phyloP scores from a whole-genome alignment of 2,329 filamentous ascomycete species.

The Alternaria infectoria region DNA sequence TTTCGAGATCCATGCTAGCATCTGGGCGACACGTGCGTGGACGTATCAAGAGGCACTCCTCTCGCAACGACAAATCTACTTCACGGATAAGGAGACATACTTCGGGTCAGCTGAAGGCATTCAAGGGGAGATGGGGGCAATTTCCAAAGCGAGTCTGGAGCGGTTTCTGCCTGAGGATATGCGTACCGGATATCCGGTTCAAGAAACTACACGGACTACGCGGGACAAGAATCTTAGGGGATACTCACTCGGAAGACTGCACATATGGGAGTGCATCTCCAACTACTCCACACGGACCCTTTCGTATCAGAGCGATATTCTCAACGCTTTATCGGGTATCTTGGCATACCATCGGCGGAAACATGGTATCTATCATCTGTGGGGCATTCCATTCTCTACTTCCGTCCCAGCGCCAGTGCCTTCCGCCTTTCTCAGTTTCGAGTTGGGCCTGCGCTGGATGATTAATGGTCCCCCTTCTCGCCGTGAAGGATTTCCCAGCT shows the following conservation, averaged over 20 bases:
- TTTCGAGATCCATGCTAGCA: neutral
- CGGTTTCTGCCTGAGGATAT: neutral
- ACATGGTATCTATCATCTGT: neutral
- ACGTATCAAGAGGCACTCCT: neutral
- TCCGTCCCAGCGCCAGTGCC: no score
- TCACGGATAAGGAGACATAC: neutral
- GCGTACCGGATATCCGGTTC: neutral
- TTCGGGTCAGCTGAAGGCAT: neutral
- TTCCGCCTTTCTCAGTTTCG: neutral
- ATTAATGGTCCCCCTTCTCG: neutral
- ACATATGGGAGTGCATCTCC: neutral
- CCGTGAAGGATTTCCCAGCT: neutral
- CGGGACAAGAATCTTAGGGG: neutral
- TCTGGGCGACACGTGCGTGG: neutral
- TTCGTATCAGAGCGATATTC: neutral
- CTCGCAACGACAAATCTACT: neutral
- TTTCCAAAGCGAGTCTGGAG: neutral
- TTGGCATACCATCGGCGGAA: neutral
- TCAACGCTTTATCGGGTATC: neutral
- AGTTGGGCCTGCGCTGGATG: neutral
- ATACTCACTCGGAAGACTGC: neutral
- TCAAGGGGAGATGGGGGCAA: neutral
- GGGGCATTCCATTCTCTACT: neutral
- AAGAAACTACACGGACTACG: neutral
- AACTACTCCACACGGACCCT: neutral